Percentiles rank a stretch among this genome's conserved stretches.
Conservation (phyloP, 495 filamentous ascomycete genomes). For the Glonium stellatum region DNA sequence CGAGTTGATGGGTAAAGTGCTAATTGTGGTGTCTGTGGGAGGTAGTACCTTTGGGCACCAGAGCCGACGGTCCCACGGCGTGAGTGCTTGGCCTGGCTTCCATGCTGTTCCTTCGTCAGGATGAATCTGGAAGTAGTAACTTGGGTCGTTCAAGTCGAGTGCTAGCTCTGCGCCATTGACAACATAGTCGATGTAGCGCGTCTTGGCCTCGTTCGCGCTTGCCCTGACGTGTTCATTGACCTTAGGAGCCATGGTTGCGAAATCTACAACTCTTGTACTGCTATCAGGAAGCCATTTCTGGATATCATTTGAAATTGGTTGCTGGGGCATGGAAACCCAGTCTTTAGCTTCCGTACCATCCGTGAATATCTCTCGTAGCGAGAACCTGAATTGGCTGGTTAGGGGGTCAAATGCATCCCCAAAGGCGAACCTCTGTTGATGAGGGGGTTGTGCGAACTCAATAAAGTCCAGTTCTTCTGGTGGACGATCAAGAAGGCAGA, state of each 20-base stretch:
- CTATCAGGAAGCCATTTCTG: background rate
- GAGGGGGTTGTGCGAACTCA: slow-evolving; percentile 6
- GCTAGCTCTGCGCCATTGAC: background rate
- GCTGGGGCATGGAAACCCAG: background rate
- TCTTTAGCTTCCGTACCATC: background rate
- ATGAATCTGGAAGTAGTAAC: slow-evolving; percentile 1
- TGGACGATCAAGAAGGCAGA: slow-evolving; percentile 2
- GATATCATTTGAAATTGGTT: background rate
- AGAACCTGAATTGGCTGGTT: background rate
- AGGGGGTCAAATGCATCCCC: background rate
- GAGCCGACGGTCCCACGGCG: background rate
- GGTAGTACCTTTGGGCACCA: background rate
- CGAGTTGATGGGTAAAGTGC: background rate
- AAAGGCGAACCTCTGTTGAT: slow-evolving; percentile 13
- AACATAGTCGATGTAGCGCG: background rate
- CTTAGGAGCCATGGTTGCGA: background rate
- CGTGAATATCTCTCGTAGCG: background rate
- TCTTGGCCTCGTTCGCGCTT: no score
- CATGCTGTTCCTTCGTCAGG: background rate
- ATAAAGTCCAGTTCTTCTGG: slow-evolving; percentile 26
- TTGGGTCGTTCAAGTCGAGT: slow-evolving; percentile 5
- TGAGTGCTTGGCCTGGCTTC: background rate
- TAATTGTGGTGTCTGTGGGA: background rate
- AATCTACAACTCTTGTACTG: background rate
- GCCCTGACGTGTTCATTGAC: background rate